Conservation (phyloP, 2,329 filamentous ascomycete genomes). For the Pseudovirgaria hyperparasitica region DNA sequence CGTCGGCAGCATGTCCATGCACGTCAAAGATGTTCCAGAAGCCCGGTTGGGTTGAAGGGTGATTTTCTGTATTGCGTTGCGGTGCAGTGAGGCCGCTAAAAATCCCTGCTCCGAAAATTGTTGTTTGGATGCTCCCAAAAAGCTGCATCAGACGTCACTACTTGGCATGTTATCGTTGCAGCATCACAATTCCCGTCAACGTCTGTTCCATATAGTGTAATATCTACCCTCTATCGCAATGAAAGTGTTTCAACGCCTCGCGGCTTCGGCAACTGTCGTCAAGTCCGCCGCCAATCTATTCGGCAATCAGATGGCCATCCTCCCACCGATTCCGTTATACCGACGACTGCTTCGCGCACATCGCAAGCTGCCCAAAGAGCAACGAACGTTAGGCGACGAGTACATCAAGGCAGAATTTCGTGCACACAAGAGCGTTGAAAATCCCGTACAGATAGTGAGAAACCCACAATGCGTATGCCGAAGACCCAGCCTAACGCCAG, state of each 20-base stretch:
- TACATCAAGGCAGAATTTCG: conserved; percentile 91
- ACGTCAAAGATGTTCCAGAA: too few relatives aligned
- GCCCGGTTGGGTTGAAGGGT: too few relatives aligned
- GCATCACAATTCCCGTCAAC: not conserved
- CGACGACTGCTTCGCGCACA: conserved; percentile 77
- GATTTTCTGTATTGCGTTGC: too few relatives aligned
- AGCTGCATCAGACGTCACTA: too few relatives aligned
- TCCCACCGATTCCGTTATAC: conserved; percentile 84
- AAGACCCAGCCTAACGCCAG: conserved; percentile 4
- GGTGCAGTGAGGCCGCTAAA: too few relatives aligned
- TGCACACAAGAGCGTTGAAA: conserved; percentile 71
- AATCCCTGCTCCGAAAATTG: too few relatives aligned
- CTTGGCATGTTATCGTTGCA: too few relatives aligned
- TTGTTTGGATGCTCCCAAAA: not conserved
- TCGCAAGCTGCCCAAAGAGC: conserved; percentile 60
- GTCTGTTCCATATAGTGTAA: too few relatives aligned
- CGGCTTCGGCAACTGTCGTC: conserved; percentile 22
- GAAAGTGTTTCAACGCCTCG: conserved; percentile 15
- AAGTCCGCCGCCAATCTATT: conserved; percentile 19
- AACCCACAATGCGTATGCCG: not conserved
- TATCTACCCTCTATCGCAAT: too few relatives aligned
- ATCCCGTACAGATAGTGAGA: conserved; percentile 77
- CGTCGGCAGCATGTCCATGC: conserved; percentile 68
- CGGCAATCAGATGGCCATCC: conserved; percentile 48
- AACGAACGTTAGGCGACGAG: conserved; percentile 74